A percentile compares a stretch with the other conserved stretches of the same genome.
Evolutionary conservation across 208 protist genomes (phyloP).

Genomic region (Wallacemonas rigidus): DNA sequence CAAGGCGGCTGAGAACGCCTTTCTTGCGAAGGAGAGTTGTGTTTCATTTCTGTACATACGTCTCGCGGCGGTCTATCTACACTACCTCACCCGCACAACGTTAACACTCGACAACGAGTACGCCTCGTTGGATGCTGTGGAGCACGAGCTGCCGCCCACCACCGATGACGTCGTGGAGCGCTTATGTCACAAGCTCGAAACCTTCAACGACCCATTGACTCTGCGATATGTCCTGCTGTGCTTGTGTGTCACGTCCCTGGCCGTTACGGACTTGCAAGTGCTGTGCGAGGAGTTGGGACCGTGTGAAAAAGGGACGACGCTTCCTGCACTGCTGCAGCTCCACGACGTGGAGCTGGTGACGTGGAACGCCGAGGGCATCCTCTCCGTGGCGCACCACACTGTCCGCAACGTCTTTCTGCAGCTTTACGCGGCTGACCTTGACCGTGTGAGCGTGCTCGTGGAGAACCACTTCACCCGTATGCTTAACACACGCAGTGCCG

Average conservation of each 20-base stretch:
- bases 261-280: conserved; percentile 67
- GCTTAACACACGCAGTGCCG: conserved; percentile 65
- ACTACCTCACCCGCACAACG: conserved; percentile 32
- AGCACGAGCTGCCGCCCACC: conserved; percentile 51
- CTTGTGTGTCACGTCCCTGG: conserved; percentile 53
- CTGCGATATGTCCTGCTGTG: conserved; percentile 61
- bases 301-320: conserved; percentile 59
- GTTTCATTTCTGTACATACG: conserved; percentile 49
- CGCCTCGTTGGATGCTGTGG: conserved; percentile 49
- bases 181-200: conserved; percentile 44
- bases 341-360: conserved; percentile 59
- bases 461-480: conserved; percentile 79
- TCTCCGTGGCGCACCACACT: conserved; percentile 42
- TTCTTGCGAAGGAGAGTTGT: conserved; percentile 75
- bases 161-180: conserved; percentile 44
- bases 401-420: conserved; percentile 45
- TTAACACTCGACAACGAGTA: conserved; percentile 32
- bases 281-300: conserved; percentile 79
- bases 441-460: conserved; percentile 68
- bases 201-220: conserved; percentile 43
- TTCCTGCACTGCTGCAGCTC: conserved; percentile 67
- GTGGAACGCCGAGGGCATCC: conserved; percentile 48
- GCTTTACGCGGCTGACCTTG: conserved; percentile 41
- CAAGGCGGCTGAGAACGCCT: conserved; percentile 60
- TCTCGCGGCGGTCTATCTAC: conserved; percentile 56